Evolutionary conservation across 2,329 filamentous ascomycete species (phyloP).

Genomic region (Pyrenophora graminea): DNA sequence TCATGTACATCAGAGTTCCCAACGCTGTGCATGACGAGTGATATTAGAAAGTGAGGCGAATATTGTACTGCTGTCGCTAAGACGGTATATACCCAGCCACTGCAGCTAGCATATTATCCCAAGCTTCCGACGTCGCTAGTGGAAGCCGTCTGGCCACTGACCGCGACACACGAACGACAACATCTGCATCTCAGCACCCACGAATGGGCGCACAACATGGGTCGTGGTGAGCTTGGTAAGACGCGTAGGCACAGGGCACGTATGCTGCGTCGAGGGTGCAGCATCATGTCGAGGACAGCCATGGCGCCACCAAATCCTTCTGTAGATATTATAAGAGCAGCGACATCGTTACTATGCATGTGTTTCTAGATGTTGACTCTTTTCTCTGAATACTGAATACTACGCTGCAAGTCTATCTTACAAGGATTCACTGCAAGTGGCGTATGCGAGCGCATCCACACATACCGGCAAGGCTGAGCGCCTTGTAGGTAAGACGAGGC

Average conservation of each 20-base stretch:
- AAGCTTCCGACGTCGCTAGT: conserved; percentile 7
- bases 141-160: conserved; percentile 21
- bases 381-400: background rate
- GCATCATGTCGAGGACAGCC: background rate
- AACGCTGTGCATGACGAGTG: background rate
- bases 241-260: conserved; percentile 10
- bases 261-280: conserved; percentile 1
- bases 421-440: background rate
- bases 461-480: conserved; percentile 17
- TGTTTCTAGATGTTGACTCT: background rate
- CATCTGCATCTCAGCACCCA: conserved; percentile 19
- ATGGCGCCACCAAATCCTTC: conserved; percentile 3
- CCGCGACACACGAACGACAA: conserved; percentile 22
- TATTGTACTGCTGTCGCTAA: conserved; percentile 4
- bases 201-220: conserved; percentile 9
- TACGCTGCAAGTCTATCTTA: background rate
- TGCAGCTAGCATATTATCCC: conserved; percentile 10
- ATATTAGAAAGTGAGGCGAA: conserved; percentile 25
- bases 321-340: conserved; percentile 13
- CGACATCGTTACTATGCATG: background rate
- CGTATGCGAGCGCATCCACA: conserved; percentile 11
- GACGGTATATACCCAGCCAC: conserved; percentile 9
- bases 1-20: too few species aligned
- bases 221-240: conserved; percentile 3
- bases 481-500: conserved; percentile 14